Conservation (phyloP, 768 basidiomycete species). For the Chalciporus sphaerocephalus region DNA sequence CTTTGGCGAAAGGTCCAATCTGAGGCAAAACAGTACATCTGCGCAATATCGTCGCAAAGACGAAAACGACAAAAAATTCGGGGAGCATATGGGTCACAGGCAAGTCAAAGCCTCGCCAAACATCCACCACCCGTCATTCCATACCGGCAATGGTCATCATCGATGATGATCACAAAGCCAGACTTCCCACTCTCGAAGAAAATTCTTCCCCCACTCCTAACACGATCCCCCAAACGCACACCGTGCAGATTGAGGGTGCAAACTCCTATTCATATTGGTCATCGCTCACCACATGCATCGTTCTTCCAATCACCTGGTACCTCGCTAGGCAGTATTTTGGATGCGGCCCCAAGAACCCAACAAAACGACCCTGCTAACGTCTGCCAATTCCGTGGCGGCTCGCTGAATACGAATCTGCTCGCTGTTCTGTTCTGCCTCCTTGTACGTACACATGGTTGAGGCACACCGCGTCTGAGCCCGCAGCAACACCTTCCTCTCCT, state of each 20-base stretch:
- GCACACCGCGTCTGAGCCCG: slow-evolving; percentile 16
- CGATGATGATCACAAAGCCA: slow-evolving; percentile 13
- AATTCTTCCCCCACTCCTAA: slow-evolving; percentile 38
- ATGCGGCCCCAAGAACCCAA: slow-evolving; percentile 3
- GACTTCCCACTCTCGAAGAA: slow-evolving; percentile 40
- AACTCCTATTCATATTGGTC: slow-evolving; percentile 31
- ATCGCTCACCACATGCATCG: slow-evolving; percentile 34
- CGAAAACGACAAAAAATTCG: slow-evolving; percentile 29
- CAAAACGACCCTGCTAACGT: neutral
- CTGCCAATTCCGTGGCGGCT: slow-evolving; percentile 20
- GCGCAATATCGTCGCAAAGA: slow-evolving; percentile 22
- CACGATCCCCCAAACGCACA: slow-evolving; percentile 23
- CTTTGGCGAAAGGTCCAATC: too few species aligned
- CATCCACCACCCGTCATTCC: slow-evolving; percentile 19
- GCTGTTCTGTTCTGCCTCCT: slow-evolving; percentile 25
- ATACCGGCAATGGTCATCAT: slow-evolving; percentile 14
- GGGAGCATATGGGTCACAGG: slow-evolving; percentile 26
- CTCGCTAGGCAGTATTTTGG: slow-evolving; percentile 7
- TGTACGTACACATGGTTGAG: slow-evolving; percentile 32
- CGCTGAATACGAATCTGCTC: slow-evolving; percentile 25
- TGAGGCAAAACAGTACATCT: too few species aligned
- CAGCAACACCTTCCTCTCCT: slow-evolving; percentile 3
- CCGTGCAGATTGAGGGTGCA: slow-evolving; percentile 23
- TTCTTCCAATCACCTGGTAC: slow-evolving; percentile 26
- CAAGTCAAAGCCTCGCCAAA: slow-evolving; percentile 26